Percentiles rank a stretch among this genome's conserved stretches.
phyloP scores from a whole-genome alignment of 129 eudicot genomes.

The Lactuca sativa region DNA sequence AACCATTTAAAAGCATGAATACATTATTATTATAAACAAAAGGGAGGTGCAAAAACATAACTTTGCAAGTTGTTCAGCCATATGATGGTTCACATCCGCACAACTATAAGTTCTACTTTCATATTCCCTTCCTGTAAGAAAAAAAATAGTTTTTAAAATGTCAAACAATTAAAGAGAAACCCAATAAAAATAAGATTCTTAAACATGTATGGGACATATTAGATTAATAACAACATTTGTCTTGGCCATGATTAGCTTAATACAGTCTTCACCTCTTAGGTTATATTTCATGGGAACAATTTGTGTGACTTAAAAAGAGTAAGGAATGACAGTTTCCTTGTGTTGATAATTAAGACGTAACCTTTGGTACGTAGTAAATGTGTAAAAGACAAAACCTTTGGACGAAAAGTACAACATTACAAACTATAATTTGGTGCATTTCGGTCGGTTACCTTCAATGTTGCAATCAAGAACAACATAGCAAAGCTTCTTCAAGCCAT shows the following conservation, averaged over 20 bases:
- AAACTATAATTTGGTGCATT: too few species aligned
- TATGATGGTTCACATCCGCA: conserved; percentile 85
- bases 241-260: conserved; percentile 96
- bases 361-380: too few species aligned
- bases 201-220: conserved; percentile 48
- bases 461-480: too few species aligned
- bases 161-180: neutral
- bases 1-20: neutral
- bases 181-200: conserved; percentile 1
- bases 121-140: conserved; percentile 79
- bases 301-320: conserved; percentile 33
- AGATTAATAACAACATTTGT: conserved; percentile 98
- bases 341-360: too few species aligned
- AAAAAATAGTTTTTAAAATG: neutral
- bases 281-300: conserved; percentile 96
- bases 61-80: conserved; percentile 91
- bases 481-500: too few species aligned
- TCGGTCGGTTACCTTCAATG: too few species aligned
- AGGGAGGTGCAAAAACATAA: conserved; percentile 39
- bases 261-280: conserved; percentile 88
- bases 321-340: neutral
- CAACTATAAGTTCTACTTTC: conserved; percentile 84
- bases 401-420: too few species aligned
- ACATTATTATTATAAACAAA: neutral
- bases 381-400: too few species aligned